Conservation (phyloP, 106 monocot species). For the Platanthera guangdongensis region DNA sequence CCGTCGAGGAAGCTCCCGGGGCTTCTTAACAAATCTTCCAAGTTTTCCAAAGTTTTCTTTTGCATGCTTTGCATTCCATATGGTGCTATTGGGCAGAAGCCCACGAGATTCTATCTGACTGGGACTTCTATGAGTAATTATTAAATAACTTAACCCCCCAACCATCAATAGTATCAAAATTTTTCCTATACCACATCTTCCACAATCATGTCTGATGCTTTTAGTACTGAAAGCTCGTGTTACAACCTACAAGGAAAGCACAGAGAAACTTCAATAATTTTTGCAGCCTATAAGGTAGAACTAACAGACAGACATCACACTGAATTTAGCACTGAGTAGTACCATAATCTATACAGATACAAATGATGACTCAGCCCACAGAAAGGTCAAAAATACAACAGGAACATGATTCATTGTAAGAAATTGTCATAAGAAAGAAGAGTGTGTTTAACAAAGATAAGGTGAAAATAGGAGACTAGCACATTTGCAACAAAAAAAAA, state of each 20-base stretch:
- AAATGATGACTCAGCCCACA: no score
- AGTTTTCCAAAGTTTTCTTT: slow-evolving; percentile 16
- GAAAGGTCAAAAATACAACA: no score
- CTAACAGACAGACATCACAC: no score
- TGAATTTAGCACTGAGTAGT: no score
- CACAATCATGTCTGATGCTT: slow-evolving; percentile 26
- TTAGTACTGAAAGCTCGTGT: slow-evolving; percentile 41
- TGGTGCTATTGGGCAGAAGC: slow-evolving; percentile 2
- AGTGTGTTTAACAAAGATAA: no score
- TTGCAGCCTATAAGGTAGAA: no score
- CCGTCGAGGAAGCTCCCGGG: slow-evolving; percentile 66
- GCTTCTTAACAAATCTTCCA: slow-evolving; percentile 45
- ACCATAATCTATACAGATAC: no score
- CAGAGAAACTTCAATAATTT: neutral
- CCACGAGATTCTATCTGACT: slow-evolving; percentile 19
- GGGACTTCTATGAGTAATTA: slow-evolving; percentile 27
- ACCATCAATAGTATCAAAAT: slow-evolving; percentile 67
- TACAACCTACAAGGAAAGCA: slow-evolving; percentile 37
- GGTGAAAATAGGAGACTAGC: no score
- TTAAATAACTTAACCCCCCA: slow-evolving; percentile 47
- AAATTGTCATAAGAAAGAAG: no score
- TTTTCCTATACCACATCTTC: slow-evolving; percentile 54
- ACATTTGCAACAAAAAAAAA: no score
- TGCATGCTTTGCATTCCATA: slow-evolving; percentile 13
- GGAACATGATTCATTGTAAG: no score